Evolutionary conservation across 164 flowering plant species (phyloP).

Genomic region (Stephania yunnanensis): DNA sequence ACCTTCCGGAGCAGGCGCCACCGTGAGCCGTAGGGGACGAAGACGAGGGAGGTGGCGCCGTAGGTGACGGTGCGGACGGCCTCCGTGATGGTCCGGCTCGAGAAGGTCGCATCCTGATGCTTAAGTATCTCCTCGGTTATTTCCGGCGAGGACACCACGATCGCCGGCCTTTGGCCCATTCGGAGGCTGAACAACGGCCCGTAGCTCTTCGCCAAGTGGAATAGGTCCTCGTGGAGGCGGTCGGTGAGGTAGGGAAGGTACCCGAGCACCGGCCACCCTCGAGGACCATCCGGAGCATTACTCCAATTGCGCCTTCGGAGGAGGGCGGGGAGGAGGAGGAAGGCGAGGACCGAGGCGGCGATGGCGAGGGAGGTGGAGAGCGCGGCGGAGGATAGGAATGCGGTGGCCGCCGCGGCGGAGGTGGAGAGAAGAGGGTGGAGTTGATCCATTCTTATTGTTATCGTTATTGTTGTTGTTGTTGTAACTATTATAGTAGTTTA

Average conservation of each 20-base stretch:
- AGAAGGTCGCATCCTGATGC: slow-evolving; percentile 22
- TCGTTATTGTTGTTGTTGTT: too few relatives aligned
- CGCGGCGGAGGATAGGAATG: slow-evolving; percentile 6
- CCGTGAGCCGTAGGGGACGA: slow-evolving; percentile 26
- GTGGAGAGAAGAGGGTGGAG: not conserved
- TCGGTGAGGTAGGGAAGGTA: slow-evolving; percentile 25
- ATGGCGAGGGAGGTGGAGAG: slow-evolving; percentile 5
- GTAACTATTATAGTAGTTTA: too few relatives aligned
- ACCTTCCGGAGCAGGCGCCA: slow-evolving; percentile 28
- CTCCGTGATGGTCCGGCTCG: slow-evolving; percentile 31
- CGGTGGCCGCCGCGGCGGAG: not conserved
- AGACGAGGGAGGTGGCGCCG: slow-evolving; percentile 24
- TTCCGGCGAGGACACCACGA: slow-evolving; percentile 30
- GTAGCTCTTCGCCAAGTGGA: slow-evolving; percentile 16
- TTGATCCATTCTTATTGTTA: not conserved
- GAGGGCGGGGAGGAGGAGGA: slow-evolving; percentile 12
- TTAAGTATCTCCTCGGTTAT: slow-evolving; percentile 24
- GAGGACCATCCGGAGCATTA: slow-evolving; percentile 26
- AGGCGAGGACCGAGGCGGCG: slow-evolving; percentile 4
- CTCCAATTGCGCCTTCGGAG: slow-evolving; percentile 20
- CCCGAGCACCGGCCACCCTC: slow-evolving; percentile 27
- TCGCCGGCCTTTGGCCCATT: slow-evolving; percentile 28
- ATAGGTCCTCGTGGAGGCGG: slow-evolving; percentile 27
- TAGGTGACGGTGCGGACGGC: slow-evolving; percentile 23
- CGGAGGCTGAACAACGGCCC: slow-evolving; percentile 26